Base-by-base conservation (phyloP, 108 stramenopile genomes). In the Licmophora abbreviata region DNA sequence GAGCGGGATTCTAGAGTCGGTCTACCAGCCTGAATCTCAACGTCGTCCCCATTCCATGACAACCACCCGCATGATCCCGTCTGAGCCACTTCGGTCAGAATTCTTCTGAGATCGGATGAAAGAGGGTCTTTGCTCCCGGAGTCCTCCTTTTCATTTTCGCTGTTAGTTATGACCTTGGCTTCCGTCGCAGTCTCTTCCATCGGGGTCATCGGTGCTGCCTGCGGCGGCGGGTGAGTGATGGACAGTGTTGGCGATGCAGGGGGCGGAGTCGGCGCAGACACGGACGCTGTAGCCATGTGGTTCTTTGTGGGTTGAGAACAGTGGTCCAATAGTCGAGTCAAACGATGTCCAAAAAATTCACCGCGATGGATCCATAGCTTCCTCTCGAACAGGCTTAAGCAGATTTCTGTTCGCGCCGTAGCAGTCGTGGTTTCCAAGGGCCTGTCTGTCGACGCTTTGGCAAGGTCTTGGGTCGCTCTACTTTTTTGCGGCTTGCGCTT, bases 21-120 rank as follows among this genome's bases (percentile, higher is more conserved):
- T 32, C 31, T 44, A 7, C 31, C 17, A 9, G 25, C 48, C 4
- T 7, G 14, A 2, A 48, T 2, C 11, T 15, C 26, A n/a, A 20
- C 32, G 33, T 48, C 31, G 14, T 44, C 56, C 31, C 51, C 49
- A 41, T 62, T 43, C 70, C 70, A 71, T 23, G 59, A 50, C 8
- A 71, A 44, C 58, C 63, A 71, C 2, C 47, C 48, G 46, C 70
- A 71, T 5, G 33, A 23, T 1, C 70, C 63, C 5, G 63, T 64
- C 30, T 44, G 58, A 3, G 70, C 70, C 4, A 71, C 70, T 30
- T 59, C 58, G 15, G 43, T 36, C 28, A 71, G 29, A 29, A 71
- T 64, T 59, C 53, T 68, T 30, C 42, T 46, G 12, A 71, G 24
- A 22, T 71, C 63, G 1, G 47, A 21, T 2, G 47, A 36, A 24